Base-by-base conservation (phyloP, 306 rosid genomes). In the Cicer bijugum region DNA sequence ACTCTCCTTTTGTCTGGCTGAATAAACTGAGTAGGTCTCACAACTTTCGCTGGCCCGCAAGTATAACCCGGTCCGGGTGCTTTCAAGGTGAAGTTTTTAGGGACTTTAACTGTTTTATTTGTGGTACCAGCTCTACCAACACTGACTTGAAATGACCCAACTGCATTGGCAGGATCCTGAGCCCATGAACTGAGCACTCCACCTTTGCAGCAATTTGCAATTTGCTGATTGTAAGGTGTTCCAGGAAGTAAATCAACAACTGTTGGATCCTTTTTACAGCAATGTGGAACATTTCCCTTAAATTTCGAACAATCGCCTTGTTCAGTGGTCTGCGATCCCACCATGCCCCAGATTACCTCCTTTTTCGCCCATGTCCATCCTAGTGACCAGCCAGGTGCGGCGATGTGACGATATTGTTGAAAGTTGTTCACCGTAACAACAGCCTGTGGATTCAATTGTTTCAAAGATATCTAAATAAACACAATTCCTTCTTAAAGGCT, bases 11-110 rank as follows among this genome's bases (percentile, higher is more conserved):
- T 92, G 70, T 92, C 98, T 5, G 92, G 4, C 6, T 81, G 67
- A 43, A 78, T 14, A 58, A 86, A 92, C 48, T 61, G 79, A 68
- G 78, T 88, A 9, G 98, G 87, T 59, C 6, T 85, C 67, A 92
- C 95, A 35, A 83, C 50, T 52, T 80, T 86, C 10, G 90, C 96
- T 0, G 79, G 86, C 7, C 95, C 85, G 52, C 98, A 92, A 75
- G 95, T 90, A 69, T 92, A 92, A 16, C 98, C 98, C 0, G 97
- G 98, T 35, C 98, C 98, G 3, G 98, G 95, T 12, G 89, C 92
- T 66, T 76, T 82, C 58, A 92, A 77, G 68, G 98, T 90, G 78
- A 90, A 88, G 88, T 92, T 90, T 71, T 84, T 82, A 0, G 98
- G 98, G 44, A 72, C 62, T 74, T 84, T 82, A 71, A 90, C 98